Conservation (phyloP, 768 basidiomycete species). For the Phylloporus arenicola region DNA sequence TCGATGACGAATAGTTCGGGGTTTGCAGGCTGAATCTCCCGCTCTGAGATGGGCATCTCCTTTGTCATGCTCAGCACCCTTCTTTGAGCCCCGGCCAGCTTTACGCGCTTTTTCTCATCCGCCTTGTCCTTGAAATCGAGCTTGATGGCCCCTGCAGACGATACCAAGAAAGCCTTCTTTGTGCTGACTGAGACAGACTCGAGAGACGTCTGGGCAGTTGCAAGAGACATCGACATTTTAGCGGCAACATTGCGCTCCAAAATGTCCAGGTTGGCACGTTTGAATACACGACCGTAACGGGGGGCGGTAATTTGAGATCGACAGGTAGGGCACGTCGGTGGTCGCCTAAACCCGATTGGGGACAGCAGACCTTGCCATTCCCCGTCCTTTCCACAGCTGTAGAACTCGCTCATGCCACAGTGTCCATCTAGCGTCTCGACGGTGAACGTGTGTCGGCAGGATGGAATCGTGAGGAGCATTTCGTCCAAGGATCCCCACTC, state of each 20-base stretch:
- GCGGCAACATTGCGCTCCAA: slow-evolving; percentile 57
- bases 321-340: slow-evolving; percentile 61
- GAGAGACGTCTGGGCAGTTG: slow-evolving; percentile 25
- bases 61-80: slow-evolving; percentile 11
- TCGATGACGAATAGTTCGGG: slow-evolving; percentile 29
- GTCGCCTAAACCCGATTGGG: slow-evolving; percentile 35
- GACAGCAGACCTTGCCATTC: slow-evolving; percentile 41
- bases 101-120: not conserved
- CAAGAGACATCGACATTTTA: slow-evolving; percentile 44
- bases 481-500: slow-evolving; percentile 40
- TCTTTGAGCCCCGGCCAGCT: slow-evolving; percentile 10
- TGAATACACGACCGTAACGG: slow-evolving; percentile 58
- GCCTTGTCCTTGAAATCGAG: slow-evolving; percentile 13
- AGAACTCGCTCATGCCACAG: slow-evolving; percentile 48
- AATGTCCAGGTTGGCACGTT: slow-evolving; percentile 60
- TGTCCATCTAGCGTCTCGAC: slow-evolving; percentile 66
- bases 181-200: slow-evolving; percentile 22
- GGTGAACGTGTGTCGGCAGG: slow-evolving; percentile 62
- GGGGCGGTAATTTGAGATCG: slow-evolving; percentile 50
- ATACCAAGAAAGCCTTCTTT: slow-evolving; percentile 13
- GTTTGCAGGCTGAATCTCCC: slow-evolving; percentile 26
- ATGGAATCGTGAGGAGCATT: slow-evolving; percentile 53
- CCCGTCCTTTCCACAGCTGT: slow-evolving; percentile 32
- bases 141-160: slow-evolving; percentile 7
- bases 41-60: slow-evolving; percentile 21